phyloP scores from a whole-genome alignment of 1,284 basidiomycete species.

The Microbotryum intermedium region DNA sequence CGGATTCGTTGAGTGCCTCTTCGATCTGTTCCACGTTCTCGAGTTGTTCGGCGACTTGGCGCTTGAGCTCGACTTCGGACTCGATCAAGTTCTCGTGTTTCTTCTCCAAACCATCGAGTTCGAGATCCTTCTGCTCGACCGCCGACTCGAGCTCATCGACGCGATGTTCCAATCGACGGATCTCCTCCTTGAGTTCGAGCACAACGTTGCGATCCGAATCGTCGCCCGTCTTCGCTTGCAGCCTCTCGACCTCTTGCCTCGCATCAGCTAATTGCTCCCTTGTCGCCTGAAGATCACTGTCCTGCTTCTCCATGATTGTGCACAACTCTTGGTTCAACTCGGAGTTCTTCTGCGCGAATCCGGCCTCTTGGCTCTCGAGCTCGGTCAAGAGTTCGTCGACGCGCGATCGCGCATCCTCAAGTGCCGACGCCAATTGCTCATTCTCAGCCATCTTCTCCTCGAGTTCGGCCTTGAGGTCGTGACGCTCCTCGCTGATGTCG shows the following conservation, averaged over 20 bases:
- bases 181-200: constrained; percentile 9
- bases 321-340: constrained; percentile 37
- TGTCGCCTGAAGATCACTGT: neutral
- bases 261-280: constrained; percentile 19
- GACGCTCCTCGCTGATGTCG: constrained; percentile 12
- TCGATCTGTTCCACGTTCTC: constrained; percentile 31
- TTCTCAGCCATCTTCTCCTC: constrained; percentile 34
- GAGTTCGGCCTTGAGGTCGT: constrained; percentile 46
- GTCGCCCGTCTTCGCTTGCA: constrained; percentile 38
- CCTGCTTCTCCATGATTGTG: constrained; percentile 33
- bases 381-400: constrained; percentile 26
- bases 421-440: constrained; percentile 33
- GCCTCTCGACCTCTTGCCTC: constrained; percentile 10
- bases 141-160: constrained; percentile 51
- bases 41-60: constrained; percentile 45
- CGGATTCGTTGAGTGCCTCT: constrained; percentile 29
- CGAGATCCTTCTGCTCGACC: constrained; percentile 51
- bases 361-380: constrained; percentile 31
- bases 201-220: neutral
- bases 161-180: constrained; percentile 6
- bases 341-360: constrained; percentile 41
- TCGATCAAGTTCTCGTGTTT: constrained; percentile 48
- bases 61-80: constrained; percentile 46
- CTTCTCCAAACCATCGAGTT: constrained; percentile 55
- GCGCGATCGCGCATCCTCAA: constrained; percentile 39